These are phyloP conservation scores for Metschnikowia matae DNA, from an alignment of 805 yeast species.

Conservation along the genomic window DNA sequence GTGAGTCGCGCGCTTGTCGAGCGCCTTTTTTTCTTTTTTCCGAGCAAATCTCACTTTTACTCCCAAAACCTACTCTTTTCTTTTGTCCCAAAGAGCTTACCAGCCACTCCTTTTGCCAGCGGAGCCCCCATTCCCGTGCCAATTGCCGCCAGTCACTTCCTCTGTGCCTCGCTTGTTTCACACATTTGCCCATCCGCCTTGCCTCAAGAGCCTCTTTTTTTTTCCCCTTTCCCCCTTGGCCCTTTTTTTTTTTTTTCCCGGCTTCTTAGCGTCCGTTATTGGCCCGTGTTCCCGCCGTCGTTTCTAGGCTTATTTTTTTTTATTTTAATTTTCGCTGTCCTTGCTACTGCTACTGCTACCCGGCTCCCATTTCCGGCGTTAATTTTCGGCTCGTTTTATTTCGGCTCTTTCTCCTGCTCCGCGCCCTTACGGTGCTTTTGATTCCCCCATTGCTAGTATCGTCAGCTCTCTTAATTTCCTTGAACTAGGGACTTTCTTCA, in stretches of 20 bases:
- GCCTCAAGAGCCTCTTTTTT: background rate
- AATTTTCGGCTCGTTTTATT: background rate
- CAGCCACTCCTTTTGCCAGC: slow-evolving; percentile 2
- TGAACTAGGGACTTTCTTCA: background rate
- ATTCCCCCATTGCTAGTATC: background rate
- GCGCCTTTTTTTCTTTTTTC: slow-evolving; percentile 3
- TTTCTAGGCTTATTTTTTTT: background rate
- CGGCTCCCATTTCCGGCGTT: background rate
- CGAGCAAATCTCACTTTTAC: background rate
- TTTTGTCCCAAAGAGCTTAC: slow-evolving; percentile 4
- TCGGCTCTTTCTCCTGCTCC: background rate
- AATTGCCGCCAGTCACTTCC: background rate
- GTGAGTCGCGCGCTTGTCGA: background rate
- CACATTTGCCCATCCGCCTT: too few species aligned
- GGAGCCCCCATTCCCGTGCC: slow-evolving; percentile 2
- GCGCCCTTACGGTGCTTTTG: background rate
- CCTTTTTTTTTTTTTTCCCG: background rate
- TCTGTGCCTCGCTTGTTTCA: background rate
- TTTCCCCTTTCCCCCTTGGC: too few species aligned
- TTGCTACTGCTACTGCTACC: too few species aligned
- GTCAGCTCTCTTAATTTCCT: background rate
- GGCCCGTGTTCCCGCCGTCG: background rate
- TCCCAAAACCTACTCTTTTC: slow-evolving; percentile 4
- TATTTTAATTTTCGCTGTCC: background rate
- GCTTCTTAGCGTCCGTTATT: background rate